Conservation (phyloP, 441 rosid species). For the Pelargonium cotyledonis region DNA sequence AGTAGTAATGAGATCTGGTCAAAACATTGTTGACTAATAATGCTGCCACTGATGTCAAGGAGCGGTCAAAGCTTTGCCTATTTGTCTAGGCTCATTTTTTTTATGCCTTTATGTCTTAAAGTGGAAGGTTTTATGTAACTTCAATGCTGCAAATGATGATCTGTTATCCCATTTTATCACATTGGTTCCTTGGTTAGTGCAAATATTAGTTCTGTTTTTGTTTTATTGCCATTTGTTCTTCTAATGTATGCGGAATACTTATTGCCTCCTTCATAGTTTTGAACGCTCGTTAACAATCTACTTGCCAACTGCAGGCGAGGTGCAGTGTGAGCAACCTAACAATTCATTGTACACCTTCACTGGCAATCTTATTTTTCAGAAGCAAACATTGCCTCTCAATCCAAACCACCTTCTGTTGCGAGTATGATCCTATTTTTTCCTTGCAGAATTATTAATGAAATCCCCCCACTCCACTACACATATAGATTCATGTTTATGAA, state of each 20-base stretch:
- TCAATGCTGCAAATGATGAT: not conserved
- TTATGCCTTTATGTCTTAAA: not conserved
- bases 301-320: slow-evolving; percentile 68
- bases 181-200: not conserved
- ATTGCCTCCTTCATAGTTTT: slow-evolving; percentile 1
- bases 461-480: not conserved
- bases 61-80: not conserved
- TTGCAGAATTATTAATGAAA: not conserved
- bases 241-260: slow-evolving; percentile 4
- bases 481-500: slow-evolving; percentile 1
- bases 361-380: slow-evolving; percentile 81
- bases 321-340: slow-evolving; percentile 98
- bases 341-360: slow-evolving; percentile 95
- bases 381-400: slow-evolving; percentile 83
- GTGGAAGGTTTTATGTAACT: not conserved
- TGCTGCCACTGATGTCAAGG: not conserved
- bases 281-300: slow-evolving; percentile 14
- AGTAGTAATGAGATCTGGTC: not conserved
- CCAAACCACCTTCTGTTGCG: slow-evolving; percentile 92
- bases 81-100: not conserved
- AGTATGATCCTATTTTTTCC: slow-evolving; percentile 44
- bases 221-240: not conserved
- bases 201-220: not conserved
- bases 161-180: slow-evolving; percentile 4
- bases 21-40: not conserved